Evolutionary conservation across 306 rosid genomes (phyloP).

Genomic region (Trifolium pratense): DNA sequence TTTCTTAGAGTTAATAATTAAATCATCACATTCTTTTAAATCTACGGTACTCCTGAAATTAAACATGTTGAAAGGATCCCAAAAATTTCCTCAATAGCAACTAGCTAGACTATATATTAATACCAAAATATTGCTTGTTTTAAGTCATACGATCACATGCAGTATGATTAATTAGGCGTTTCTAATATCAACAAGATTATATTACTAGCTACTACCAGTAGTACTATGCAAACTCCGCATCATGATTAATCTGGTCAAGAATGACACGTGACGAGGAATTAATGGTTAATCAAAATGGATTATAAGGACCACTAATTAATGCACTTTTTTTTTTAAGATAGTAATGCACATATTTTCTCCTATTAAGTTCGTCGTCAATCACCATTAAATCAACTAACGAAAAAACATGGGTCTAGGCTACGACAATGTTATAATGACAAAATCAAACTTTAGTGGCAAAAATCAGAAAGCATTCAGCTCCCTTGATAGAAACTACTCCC

Average conservation of each 20-base stretch:
- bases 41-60: not conserved
- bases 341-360: too few species aligned
- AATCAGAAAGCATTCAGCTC: slow-evolving; percentile 8
- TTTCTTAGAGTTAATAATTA: too few species aligned
- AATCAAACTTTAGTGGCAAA: slow-evolving; percentile 18
- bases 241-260: slow-evolving; percentile 39
- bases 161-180: slow-evolving; percentile 22
- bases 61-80: slow-evolving; percentile 11
- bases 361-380: too few species aligned
- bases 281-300: slow-evolving; percentile 36
- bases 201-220: too few species aligned
- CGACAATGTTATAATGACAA: slow-evolving; percentile 4
- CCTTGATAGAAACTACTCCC: slow-evolving; percentile 32
- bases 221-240: slow-evolving; percentile 9
- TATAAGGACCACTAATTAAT: too few species aligned
- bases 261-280: slow-evolving; percentile 28
- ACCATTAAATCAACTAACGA: too few species aligned
- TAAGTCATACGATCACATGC: slow-evolving; percentile 43
- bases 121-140: slow-evolving; percentile 13
- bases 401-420: too few species aligned
- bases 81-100: slow-evolving; percentile 26
- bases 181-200: not conserved
- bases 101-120: not conserved
- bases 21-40: too few species aligned
- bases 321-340: too few species aligned